Evolutionary conservation across 2,329 filamentous ascomycete species (phyloP).

Genomic region (Diaporthe citrichinensis): DNA sequence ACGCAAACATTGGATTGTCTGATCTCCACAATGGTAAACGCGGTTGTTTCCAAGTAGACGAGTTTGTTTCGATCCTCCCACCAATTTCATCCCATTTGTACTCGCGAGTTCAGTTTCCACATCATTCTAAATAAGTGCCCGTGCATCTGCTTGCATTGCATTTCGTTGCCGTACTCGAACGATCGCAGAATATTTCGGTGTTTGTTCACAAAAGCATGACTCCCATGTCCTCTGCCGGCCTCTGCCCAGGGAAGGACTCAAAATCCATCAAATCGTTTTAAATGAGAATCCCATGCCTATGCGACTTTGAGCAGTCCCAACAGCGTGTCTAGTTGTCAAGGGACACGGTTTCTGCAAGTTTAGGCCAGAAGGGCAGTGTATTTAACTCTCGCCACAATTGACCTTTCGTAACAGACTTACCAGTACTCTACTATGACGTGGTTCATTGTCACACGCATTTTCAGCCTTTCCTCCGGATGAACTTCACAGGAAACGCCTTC

Average conservation of each 20-base stretch:
- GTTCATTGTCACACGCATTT: not conserved
- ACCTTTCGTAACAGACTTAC: too few relatives aligned
- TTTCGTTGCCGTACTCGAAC: not conserved
- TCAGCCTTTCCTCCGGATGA: constrained; percentile 13
- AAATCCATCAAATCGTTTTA: not conserved
- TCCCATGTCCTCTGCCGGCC: not conserved
- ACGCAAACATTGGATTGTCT: not conserved
- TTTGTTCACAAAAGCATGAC: not conserved
- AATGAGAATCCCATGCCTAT: not conserved
- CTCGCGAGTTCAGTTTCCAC: not conserved
- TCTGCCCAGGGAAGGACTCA: not conserved
- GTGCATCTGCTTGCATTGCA: not conserved
- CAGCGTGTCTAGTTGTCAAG: too few relatives aligned
- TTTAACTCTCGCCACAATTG: too few relatives aligned
- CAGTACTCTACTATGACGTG: too few relatives aligned
- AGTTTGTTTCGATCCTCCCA: not conserved
- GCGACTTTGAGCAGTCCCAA: not conserved
- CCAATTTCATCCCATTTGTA: not conserved
- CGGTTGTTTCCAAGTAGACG: too few relatives aligned
- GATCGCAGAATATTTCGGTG: not conserved
- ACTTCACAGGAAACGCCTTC: constrained; percentile 18
- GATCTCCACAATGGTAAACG: not conserved
- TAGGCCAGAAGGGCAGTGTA: too few relatives aligned
- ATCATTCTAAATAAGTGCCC: not conserved
- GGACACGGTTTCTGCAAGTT: too few relatives aligned